phyloP scores from a whole-genome alignment of 2,329 filamentous ascomycete species.

The Berkeleyomyces basicola region DNA sequence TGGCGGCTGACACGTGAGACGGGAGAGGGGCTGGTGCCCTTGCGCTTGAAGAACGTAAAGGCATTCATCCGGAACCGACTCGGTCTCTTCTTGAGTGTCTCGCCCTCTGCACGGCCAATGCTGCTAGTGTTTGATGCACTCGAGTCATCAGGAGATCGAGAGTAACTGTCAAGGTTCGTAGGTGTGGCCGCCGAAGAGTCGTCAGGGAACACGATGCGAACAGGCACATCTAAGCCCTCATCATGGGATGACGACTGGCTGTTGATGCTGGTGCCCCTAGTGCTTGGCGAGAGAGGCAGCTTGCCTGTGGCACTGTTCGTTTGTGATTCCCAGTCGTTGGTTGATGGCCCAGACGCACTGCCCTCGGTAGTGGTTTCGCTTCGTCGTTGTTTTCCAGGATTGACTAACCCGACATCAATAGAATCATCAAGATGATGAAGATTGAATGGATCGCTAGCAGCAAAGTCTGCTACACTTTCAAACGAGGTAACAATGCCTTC shows the following conservation, averaged over 20 bases:
- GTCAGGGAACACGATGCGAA: constrained; percentile 8
- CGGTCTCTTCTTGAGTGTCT: constrained; percentile 41
- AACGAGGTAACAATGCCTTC: constrained; percentile 27
- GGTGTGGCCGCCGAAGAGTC: constrained; percentile 6
- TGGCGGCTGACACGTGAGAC: constrained; percentile 4
- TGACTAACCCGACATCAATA: constrained; percentile 6
- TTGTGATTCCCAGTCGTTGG: constrained; percentile 45
- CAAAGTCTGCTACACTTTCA: constrained; percentile 31
- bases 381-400: constrained; percentile 33
- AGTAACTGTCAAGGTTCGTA: constrained; percentile 6
- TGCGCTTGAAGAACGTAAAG: constrained; percentile 37
- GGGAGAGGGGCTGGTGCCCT: constrained; percentile 23
- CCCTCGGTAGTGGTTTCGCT: constrained; percentile 45
- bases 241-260: constrained; percentile 43
- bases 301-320: constrained; percentile 47
- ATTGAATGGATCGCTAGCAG: constrained; percentile 33
- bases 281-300: constrained; percentile 48
- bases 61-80: constrained; percentile 49
- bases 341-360: constrained; percentile 35
- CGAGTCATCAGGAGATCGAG: constrained; percentile 10
- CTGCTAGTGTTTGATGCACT: constrained; percentile 24
- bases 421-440: constrained; percentile 15
- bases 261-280: constrained; percentile 47
- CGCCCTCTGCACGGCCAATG: constrained; percentile 31
- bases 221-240: constrained; percentile 18